phyloP scores from a whole-genome alignment of 2,329 filamentous ascomycete species.

The Diaporthe vexans region DNA sequence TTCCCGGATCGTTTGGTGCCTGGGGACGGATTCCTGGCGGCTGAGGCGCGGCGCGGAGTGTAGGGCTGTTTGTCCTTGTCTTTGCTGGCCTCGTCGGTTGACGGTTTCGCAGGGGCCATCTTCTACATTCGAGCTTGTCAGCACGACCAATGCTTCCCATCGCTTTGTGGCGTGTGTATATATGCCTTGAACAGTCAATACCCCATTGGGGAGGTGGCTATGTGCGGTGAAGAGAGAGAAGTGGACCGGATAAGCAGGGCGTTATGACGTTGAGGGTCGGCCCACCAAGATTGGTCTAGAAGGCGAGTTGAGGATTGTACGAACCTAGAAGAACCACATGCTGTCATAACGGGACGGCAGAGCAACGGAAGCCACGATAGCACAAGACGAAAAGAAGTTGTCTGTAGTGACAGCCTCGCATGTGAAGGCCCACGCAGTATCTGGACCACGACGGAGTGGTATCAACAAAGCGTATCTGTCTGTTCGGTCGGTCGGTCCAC shows the following conservation, averaged over 20 bases:
- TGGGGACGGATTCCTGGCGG: conserved; percentile 43
- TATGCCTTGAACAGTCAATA: neutral
- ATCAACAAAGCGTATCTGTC: conserved; percentile 5
- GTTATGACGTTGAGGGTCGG: conserved; percentile 37
- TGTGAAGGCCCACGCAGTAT: conserved; percentile 30
- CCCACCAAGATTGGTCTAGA: conserved; percentile 20
- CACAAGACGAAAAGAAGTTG: neutral
- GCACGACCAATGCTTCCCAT: conserved; percentile 19
- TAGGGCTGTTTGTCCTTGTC: conserved; percentile 40
- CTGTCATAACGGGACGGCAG: conserved; percentile 40
- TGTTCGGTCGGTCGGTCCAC: neutral
- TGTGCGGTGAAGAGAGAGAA: conserved; percentile 24
- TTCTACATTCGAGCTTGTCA: conserved; percentile 39
- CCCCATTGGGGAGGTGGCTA: neutral
- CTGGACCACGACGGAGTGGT: neutral
- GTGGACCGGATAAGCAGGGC: conserved; percentile 23
- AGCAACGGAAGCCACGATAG: conserved; percentile 9
- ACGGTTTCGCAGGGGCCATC: conserved; percentile 42
- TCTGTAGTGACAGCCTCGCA: conserved; percentile 14
- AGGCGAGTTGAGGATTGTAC: conserved; percentile 9
- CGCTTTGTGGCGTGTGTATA: neutral
- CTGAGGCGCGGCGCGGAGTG: conserved; percentile 37
- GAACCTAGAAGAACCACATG: conserved; percentile 43
- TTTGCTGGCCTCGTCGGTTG: conserved; percentile 39
- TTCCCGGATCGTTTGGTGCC: conserved; percentile 39